Evolutionary conservation across 805 yeast genomes (phyloP), one percentile per base, ranked within the genome.

Genomic region (Pichia ethanolica): DNA sequence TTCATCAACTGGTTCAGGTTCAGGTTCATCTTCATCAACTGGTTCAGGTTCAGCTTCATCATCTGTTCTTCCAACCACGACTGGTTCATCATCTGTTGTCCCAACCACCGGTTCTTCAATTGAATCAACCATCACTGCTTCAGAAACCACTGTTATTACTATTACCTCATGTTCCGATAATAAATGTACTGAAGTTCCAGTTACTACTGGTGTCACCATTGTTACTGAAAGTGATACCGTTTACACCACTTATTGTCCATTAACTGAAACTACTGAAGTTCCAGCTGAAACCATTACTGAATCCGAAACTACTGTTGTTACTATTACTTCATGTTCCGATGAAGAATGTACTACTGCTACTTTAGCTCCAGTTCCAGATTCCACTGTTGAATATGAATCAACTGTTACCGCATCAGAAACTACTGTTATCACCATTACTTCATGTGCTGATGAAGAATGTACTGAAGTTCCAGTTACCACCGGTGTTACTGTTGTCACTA

Each of bases 171-270:
- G 62, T 52, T 37, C 49, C 1, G 54, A 60, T 39, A 38, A 60
- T 51, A 47, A 47, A 26, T 60, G 64, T 53, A 42, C 54, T 27
- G 54, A 49, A 44, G 39, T 36, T 14, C 47, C 59, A 14, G 61
- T 57, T 26, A 53, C 61, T 8, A 65, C 70, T 25, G 69, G 70
- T 56, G 57, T 59, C 26, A 61, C 64, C 9, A 55, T 57, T 20
- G 59, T 63, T 34, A 57, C 62, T 26, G 56, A 53, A 13, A 47
- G 49, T 10, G 50, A 50, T 36, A 67, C 71, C 38, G 49, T 56
- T n/a, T 64, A 64, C 60, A 68, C 72, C 41, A 68, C 72, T 35
- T 61, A 55, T 58, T 67, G 71, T 50, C 71, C 71, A 57, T 35
- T 20, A 20, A 20, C 45, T 26, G n/a, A 36, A 14, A 2, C 35